phyloP scores from a whole-genome alignment of 2,329 filamentous ascomycete genomes.

The Diaporthe australafricana region DNA sequence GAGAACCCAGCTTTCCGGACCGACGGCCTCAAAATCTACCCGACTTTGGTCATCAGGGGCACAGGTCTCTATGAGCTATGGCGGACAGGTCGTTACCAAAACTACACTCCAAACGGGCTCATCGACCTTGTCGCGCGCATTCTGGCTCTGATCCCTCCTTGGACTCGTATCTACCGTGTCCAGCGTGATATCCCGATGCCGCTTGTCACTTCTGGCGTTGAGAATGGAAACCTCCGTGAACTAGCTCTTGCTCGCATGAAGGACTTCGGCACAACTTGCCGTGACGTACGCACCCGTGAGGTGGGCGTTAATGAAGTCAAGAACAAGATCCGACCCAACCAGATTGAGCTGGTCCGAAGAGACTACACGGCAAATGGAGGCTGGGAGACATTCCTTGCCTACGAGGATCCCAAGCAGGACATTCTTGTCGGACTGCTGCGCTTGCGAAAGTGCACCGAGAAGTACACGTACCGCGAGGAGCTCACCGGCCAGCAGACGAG shows the following conservation, averaged over 20 bases:
- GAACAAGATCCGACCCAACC: conserved; percentile 95
- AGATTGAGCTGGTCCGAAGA: conserved; percentile 92
- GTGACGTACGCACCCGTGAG: conserved; percentile 94
- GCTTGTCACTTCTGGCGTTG: conserved; percentile 96
- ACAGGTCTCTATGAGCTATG: conserved; percentile 97
- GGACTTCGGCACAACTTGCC: conserved; percentile 96
- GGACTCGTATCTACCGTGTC: conserved; percentile 98
- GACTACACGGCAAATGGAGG: conserved; percentile 96
- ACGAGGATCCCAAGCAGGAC: conserved; percentile 98
- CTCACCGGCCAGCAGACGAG: conserved; percentile 88
- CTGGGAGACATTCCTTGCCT: conserved; percentile 98
- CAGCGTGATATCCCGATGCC: conserved; percentile 99
- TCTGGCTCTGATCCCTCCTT: conserved; percentile 91
- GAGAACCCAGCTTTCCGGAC: conserved; percentile 96
- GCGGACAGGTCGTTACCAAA: conserved; percentile 96
- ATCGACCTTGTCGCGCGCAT: conserved; percentile 98
- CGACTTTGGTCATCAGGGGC: conserved; percentile 94
- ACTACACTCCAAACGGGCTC: conserved; percentile 97
- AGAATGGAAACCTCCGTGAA: conserved; percentile 96
- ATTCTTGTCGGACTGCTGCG: conserved; percentile 93
- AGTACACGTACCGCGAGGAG: conserved; percentile 92
- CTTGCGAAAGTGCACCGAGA: conserved; percentile 88
- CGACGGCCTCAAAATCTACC: conserved; percentile 97
- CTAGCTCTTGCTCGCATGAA: conserved; percentile 97
- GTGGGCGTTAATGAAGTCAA: conserved; percentile 99